Evolutionary conservation across 106 monocot species (phyloP).

Genomic region (Allium fistulosum): DNA sequence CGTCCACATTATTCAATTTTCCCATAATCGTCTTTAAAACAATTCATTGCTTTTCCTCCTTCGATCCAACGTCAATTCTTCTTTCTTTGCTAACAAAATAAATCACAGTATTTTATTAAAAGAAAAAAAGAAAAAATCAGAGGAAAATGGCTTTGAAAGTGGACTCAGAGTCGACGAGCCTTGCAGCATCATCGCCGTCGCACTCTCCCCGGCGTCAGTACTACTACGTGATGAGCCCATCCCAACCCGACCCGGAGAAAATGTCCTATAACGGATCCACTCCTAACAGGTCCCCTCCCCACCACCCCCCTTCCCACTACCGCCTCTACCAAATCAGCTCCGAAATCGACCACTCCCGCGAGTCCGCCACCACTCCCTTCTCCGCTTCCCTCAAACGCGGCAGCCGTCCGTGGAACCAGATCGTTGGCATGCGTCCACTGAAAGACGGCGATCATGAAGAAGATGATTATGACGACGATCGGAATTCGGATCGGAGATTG

Average conservation of each 20-base stretch:
- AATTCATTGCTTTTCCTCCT: too few species aligned
- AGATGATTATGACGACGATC: constrained; percentile 18
- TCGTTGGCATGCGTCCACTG: constrained; percentile 12
- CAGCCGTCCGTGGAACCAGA: constrained; percentile 19
- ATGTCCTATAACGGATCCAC: constrained; percentile 47
- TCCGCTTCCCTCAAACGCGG: constrained; percentile 49
- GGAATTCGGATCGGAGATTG: neutral
- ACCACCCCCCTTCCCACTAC: constrained; percentile 44
- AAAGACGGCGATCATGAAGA: constrained; percentile 3
- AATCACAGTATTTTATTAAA: too few species aligned
- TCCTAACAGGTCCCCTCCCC: constrained; percentile 38
- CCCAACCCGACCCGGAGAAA: constrained; percentile 47
- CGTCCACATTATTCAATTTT: too few species aligned
- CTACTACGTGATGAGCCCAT: constrained; percentile 88
- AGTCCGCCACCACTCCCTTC: constrained; percentile 73
- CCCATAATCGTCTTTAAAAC: too few species aligned
- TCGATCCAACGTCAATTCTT: too few species aligned
- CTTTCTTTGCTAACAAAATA: too few species aligned
- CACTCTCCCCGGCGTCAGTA: constrained; percentile 67
- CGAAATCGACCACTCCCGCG: constrained; percentile 65
- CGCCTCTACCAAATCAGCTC: constrained; percentile 32
- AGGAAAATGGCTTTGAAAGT: constrained; percentile 51
- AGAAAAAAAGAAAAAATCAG: neutral
- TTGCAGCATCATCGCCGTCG: constrained; percentile 65
- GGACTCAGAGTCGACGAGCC: constrained; percentile 91